Conservation (phyloP, 805 yeast genomes). For the Yamadazyma phyllophila region DNA sequence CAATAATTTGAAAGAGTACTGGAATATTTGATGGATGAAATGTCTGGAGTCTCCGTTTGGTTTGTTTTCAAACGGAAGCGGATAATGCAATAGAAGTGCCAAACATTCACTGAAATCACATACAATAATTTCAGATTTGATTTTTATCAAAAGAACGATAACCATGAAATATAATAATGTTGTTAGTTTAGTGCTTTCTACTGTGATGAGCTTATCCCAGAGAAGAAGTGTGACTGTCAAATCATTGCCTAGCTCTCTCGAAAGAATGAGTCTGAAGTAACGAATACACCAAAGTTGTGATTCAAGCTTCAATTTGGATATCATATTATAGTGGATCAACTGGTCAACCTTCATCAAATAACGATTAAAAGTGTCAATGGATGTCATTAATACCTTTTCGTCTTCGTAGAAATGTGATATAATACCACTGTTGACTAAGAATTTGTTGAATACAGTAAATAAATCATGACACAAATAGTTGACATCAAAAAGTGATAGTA, state of each 20-base stretch:
- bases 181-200: slow-evolving; percentile 23
- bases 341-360: slow-evolving; percentile 51
- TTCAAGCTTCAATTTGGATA: slow-evolving; percentile 44
- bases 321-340: slow-evolving; percentile 43
- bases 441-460: slow-evolving; percentile 42
- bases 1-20: slow-evolving; percentile 33
- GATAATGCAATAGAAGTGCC: slow-evolving; percentile 50
- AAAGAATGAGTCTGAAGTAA: slow-evolving; percentile 45
- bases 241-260: slow-evolving; percentile 47
- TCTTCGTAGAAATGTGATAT: slow-evolving; percentile 34
- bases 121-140: slow-evolving; percentile 42
- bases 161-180: slow-evolving; percentile 41
- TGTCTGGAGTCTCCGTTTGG: slow-evolving; percentile 12
- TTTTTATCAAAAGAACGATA: slow-evolving; percentile 42
- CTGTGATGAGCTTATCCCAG: slow-evolving; percentile 50
- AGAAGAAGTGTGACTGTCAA: slow-evolving; percentile 31
- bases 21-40: slow-evolving; percentile 27
- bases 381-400: slow-evolving; percentile 42
- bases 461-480: slow-evolving; percentile 41
- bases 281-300: slow-evolving; percentile 56
- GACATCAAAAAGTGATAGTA: slow-evolving; percentile 38
- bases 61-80: slow-evolving; percentile 24
- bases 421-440: slow-evolving; percentile 42
- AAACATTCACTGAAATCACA: slow-evolving; percentile 55
- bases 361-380: slow-evolving; percentile 48